Percentiles rank a stretch among this genome's conserved stretches.
phyloP scores from a whole-genome alignment of 164 flowering plant genomes.

The Annona cherimola region DNA sequence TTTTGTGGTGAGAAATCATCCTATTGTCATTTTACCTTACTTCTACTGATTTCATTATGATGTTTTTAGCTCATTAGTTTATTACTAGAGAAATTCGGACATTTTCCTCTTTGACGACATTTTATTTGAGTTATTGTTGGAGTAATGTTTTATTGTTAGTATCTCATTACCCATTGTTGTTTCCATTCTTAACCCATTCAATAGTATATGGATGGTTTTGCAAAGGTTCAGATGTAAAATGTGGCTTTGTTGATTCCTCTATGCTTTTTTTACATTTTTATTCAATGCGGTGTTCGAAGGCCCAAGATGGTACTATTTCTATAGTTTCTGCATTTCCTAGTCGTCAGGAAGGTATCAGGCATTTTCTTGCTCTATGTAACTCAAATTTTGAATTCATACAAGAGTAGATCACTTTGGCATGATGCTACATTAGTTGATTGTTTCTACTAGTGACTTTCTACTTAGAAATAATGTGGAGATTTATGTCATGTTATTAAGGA shows the following conservation, averaged over 20 bases:
- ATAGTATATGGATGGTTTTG: not conserved
- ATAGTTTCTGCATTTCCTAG: constrained; percentile 84
- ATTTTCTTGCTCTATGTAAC: not conserved
- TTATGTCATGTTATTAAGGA: not conserved
- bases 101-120: too few species aligned
- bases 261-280: not conserved
- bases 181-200: too few species aligned
- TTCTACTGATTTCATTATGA: too few species aligned
- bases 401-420: not conserved
- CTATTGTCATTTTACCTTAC: too few species aligned
- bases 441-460: not conserved
- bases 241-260: not conserved
- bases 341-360: constrained; percentile 69
- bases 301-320: constrained; percentile 80
- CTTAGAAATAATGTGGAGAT: not conserved
- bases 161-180: too few species aligned
- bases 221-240: not conserved
- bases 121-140: too few species aligned
- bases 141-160: too few species aligned
- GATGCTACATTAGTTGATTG: not conserved
- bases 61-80: too few species aligned
- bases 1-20: too few species aligned
- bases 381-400: not conserved
- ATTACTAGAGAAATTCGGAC: too few species aligned
- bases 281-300: constrained; percentile 48